Evolutionary conservation across 129 eudicot species (phyloP).

Genomic region (Flaveria trinervia): DNA sequence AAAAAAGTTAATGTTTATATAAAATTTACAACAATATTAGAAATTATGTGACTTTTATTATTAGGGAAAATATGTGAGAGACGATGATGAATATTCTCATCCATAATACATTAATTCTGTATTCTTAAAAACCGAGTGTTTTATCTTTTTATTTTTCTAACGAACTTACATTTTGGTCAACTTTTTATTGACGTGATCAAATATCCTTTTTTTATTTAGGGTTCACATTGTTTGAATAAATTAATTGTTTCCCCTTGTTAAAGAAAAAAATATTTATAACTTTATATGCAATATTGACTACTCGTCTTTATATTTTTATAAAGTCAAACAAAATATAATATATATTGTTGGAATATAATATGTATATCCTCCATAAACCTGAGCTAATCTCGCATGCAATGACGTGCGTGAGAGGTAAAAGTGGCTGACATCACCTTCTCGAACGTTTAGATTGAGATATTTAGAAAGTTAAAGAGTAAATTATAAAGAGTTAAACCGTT

Average conservation of each 20-base stretch:
- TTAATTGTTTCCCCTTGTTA: neutral
- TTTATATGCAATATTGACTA: conserved; percentile 17
- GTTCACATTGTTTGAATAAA: neutral
- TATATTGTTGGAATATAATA: neutral
- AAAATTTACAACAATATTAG: too few species aligned
- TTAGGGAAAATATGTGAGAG: too few species aligned
- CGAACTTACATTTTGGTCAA: neutral
- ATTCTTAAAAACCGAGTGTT: neutral
- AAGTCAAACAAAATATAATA: neutral
- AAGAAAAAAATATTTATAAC: neutral
- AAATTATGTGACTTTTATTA: too few species aligned
- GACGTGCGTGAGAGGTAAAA: neutral
- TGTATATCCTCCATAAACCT: conserved; percentile 1
- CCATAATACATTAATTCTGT: too few species aligned
- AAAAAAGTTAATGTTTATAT: too few species aligned
- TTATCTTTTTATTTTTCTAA: too few species aligned
- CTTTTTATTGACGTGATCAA: neutral
- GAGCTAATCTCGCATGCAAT: conserved; percentile 10
- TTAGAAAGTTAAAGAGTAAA: neutral
- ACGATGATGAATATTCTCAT: too few species aligned
- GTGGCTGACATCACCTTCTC: conserved; percentile 9
- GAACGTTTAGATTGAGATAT: neutral
- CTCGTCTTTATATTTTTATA: neutral
- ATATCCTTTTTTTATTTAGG: neutral
- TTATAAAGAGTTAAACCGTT: too few species aligned